Conservation (phyloP, 2,329 filamentous ascomycete species). For the Tetracladium maxilliforme region DNA sequence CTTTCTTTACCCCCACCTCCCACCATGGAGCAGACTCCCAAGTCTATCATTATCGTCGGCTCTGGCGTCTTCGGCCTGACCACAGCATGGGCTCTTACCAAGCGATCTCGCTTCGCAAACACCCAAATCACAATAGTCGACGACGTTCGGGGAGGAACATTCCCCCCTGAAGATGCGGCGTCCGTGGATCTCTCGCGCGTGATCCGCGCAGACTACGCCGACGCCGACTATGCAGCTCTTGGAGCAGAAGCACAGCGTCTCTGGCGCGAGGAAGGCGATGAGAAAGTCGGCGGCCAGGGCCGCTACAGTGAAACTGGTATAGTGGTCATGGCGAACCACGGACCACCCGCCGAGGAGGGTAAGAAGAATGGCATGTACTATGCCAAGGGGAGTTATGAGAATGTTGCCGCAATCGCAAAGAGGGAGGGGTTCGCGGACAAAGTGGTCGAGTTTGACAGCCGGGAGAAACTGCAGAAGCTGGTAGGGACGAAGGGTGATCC, state of each 20-base stretch:
- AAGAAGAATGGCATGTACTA: constrained; percentile 48
- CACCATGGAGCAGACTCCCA: constrained; percentile 19
- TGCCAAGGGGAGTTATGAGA: constrained; percentile 42
- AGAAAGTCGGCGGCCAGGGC: constrained; percentile 41
- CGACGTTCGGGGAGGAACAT: constrained; percentile 38
- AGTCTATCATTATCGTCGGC: constrained; percentile 52
- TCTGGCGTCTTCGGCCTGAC: constrained; percentile 42
- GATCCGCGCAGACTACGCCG: constrained; percentile 64
- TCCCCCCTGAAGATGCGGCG: constrained; percentile 43
- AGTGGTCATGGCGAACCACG: constrained; percentile 42
- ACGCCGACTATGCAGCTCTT: constrained; percentile 61
- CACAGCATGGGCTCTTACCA: constrained; percentile 56
- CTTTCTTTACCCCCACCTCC: too few relatives aligned
- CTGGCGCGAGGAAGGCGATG: constrained; percentile 44
- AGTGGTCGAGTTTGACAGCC: constrained; percentile 23
- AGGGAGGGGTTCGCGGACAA: constrained; percentile 13
- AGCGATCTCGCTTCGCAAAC: constrained; percentile 33
- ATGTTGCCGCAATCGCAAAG: constrained; percentile 29
- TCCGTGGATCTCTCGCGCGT: constrained; percentile 51
- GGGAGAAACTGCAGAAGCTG: constrained; percentile 25
- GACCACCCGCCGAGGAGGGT: constrained; percentile 16
- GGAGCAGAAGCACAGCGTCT: constrained; percentile 53
- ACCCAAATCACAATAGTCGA: constrained; percentile 46
- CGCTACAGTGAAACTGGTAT: constrained; percentile 61
- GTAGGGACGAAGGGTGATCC: constrained; percentile 33